These are phyloP conservation scores for Rhizopus stolonifer DNA, from an alignment of 371 early-diverging fungal genomes.

Conservation along the genomic window DNA sequence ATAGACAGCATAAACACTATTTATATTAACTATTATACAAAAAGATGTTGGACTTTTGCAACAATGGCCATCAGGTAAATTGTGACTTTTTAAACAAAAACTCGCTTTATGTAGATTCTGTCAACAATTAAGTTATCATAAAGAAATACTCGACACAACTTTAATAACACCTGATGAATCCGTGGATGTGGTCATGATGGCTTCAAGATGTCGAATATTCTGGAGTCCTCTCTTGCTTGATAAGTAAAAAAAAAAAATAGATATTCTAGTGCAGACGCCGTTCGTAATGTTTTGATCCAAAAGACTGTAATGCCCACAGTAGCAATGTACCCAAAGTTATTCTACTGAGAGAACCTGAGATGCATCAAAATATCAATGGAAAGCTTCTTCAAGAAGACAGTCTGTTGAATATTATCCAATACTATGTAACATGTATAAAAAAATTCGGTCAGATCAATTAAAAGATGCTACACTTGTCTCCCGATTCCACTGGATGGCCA, in stretches of 20 bases:
- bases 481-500: constrained; percentile 45
- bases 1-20: constrained; percentile 8
- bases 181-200: constrained; percentile 50
- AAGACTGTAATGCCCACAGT: constrained; percentile 51
- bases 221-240: constrained; percentile 59
- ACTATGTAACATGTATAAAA: constrained; percentile 31
- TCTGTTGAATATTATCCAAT: constrained; percentile 29
- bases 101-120: constrained; percentile 41
- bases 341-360: constrained; percentile 33
- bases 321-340: constrained; percentile 51
- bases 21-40: constrained; percentile 5
- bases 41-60: constrained; percentile 64
- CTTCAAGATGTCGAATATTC: constrained; percentile 52
- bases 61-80: constrained; percentile 55
- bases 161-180: constrained; percentile 36
- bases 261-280: constrained; percentile 48
- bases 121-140: constrained; percentile 57
- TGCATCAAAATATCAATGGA: constrained; percentile 23
- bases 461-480: constrained; percentile 49
- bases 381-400: constrained; percentile 31
- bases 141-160: constrained; percentile 36
- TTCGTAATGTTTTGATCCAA: constrained; percentile 54
- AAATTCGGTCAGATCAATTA: constrained; percentile 52
- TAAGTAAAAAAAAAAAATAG: constrained; percentile 21
- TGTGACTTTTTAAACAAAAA: background rate